phyloP scores from a whole-genome alignment of 176 grass and related monocot species.

The Metroxylon sagu region DNA sequence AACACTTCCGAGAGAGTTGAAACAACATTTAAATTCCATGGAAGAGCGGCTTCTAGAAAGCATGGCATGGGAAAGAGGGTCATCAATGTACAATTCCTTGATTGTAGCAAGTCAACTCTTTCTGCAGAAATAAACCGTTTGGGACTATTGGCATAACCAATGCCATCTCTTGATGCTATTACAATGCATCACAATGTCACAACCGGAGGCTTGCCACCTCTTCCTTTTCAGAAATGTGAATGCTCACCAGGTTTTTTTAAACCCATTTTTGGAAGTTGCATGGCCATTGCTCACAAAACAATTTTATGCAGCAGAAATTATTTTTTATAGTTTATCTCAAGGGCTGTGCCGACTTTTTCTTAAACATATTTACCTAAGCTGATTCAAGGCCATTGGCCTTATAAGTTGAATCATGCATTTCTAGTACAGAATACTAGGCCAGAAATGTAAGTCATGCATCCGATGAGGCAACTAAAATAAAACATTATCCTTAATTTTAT shows the following conservation, averaged over 20 bases:
- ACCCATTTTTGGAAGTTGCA: not conserved
- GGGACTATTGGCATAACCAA: slow-evolving; percentile 81
- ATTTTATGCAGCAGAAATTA: no score
- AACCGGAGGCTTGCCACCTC: slow-evolving; percentile 50
- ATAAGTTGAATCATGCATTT: no score
- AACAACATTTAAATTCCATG: slow-evolving; percentile 89
- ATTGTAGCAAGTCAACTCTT: slow-evolving; percentile 71
- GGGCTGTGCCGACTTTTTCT: no score
- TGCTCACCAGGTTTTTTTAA: slow-evolving; percentile 40
- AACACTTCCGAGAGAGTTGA: slow-evolving; percentile 87
- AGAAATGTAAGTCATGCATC: no score
- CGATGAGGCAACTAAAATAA: no score
- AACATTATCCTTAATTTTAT: no score
- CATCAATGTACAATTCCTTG: slow-evolving; percentile 95
- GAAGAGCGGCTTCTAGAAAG: slow-evolving; percentile 88
- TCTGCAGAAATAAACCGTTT: slow-evolving; percentile 72
- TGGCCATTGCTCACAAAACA: not conserved
- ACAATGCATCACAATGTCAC: slow-evolving; percentile 63
- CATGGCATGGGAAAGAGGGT: slow-evolving; percentile 97
- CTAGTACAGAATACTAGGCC: no score
- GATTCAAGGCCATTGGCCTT: no score
- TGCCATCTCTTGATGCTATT: slow-evolving; percentile 95
- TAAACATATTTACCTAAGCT: no score
- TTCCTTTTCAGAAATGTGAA: slow-evolving; percentile 73
- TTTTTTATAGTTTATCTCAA: no score